Base-by-base conservation (phyloP, 2,329 filamentous ascomycete species). In the Colletotrichum shisoi region DNA sequence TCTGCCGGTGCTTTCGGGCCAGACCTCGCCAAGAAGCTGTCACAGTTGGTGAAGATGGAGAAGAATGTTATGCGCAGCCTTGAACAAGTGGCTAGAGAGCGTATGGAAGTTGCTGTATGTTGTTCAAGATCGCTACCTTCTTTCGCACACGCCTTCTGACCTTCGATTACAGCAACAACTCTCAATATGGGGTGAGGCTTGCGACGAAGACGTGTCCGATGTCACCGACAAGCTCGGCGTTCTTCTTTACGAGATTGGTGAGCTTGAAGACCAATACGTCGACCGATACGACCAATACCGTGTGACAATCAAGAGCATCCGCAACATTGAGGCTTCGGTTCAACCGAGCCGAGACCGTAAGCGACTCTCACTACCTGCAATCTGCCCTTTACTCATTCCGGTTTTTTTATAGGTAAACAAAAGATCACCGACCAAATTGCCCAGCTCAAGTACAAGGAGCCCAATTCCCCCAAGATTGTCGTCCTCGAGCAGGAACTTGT, bases 21-120 rank as follows among this genome's bases (percentile, higher is more conserved):
- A 65, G 95, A 99, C 75, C 89, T 99, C 67, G 91, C 95, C 67
- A 97, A 97, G 87, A 99, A 99, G 87, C 89, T 99, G 70, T 93
- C 94, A 46, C 92, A 96, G 83, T 87, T 99, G 60, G 95, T 99
- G 71, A 99, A 99, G 88, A 99, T 99, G 95, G 95, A 99, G 84
- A 99, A 99, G 89, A 98, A 99, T 78, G 92, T 97, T 64, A 99
- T 99, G 95, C 93, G 95, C 79, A 97, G 93, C 78, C 89, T 98
- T 85, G 95, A 99, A 79, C 86, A 93, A 57, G 95, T 98, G 61
- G 93, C 93, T 52, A 90, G 93, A 76, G 95, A 99, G 85, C 90
- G 95, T 74, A 98, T 98, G 93, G 95, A 98, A 75, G 94, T 97
- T 72, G 95, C 95, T 76, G 93, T 97, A 91, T 76, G 92, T 86